Base-by-base conservation (phyloP, 2,329 filamentous ascomycete species). In the Claviceps pazoutovae region DNA sequence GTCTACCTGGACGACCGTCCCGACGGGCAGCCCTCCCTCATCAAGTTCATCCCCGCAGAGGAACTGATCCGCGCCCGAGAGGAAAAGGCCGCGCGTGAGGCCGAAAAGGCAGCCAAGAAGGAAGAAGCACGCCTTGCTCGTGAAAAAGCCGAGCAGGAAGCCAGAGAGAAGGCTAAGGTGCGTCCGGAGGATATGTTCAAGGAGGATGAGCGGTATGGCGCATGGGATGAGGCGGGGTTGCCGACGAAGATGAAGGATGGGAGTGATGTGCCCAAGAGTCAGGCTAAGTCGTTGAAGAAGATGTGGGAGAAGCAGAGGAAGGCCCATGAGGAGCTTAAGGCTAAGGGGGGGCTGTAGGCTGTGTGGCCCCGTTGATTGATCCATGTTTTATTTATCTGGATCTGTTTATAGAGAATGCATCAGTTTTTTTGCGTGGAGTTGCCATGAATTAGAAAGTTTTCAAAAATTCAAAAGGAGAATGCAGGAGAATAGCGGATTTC, bases 301-400 rank as follows among this genome's bases (percentile, higher is more conserved):
- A 83, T 88, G 52, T 95, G 87, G 87, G 86, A 94, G 60, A 82
- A 76, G 64, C 91, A 96, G 72, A 93, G 89, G 75, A 94, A 91
- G 75, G 66, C 79, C 53, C 83, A 90, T 65, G 84, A 90, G 56
- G 80, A 83, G 30, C 50, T 58, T 11, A 56, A 57, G 42, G 55
- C 54, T 16, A 57, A 55, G 42, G 54, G 56, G 9, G 56, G 50
- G 19, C 46, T 55, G 45, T 52, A 51, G 43, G 19, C 21, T 5
- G 41, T 13, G 23, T 34, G 16, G 30, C 9, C 26, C 39, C n/a
- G 11, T 17, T 13, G 5, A 23, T 14, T 3, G 7, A 7, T 23
- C 19, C 11, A 42, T 11, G 11, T 19, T 44, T 43, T 30, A 1
- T 30, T 13, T 26, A n/a, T 45, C 4, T 23, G 23, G 9, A 16